Evolutionary conservation across 345 rosid genomes (phyloP).

Genomic region (Populus deltoides): DNA sequence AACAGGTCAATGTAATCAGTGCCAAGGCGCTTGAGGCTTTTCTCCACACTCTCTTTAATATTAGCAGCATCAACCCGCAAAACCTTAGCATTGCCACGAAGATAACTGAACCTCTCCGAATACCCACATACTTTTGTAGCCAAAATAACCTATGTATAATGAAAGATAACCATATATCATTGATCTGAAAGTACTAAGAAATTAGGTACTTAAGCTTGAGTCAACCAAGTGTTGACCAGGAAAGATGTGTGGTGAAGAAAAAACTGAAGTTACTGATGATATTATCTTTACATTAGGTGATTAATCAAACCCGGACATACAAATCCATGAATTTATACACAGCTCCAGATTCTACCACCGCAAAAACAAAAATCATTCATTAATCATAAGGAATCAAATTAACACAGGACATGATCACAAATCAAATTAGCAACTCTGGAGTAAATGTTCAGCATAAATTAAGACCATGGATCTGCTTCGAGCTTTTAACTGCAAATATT

Average conservation of each 20-base stretch:
- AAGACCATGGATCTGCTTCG: constrained; percentile 4
- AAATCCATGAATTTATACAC: too few relatives aligned
- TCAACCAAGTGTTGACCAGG: neutral
- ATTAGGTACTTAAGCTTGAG: constrained; percentile 4
- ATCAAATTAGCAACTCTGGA: too few relatives aligned
- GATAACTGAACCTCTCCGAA: constrained; percentile 51
- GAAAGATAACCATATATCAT: constrained; percentile 6
- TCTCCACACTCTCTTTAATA: constrained; percentile 90
- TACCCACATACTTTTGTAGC: constrained; percentile 92
- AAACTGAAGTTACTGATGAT: neutral
- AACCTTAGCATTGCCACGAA: constrained; percentile 61
- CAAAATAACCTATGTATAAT: constrained; percentile 61
- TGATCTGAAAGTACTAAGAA: neutral
- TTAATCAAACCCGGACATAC: too few relatives aligned
- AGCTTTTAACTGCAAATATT: neutral
- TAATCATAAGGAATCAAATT: too few relatives aligned
- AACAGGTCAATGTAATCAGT: constrained; percentile 89
- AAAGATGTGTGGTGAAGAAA: neutral
- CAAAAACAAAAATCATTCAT: too few relatives aligned
- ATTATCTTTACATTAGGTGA: neutral
- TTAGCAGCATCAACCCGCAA: constrained; percentile 81
- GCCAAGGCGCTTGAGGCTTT: constrained; percentile 84
- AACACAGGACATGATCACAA: too few relatives aligned
- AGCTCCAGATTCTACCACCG: too few relatives aligned
- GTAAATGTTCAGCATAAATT: neutral